Conservation (phyloP, 192 early-diverging fungal genomes). For the Coemansia sp. region DNA sequence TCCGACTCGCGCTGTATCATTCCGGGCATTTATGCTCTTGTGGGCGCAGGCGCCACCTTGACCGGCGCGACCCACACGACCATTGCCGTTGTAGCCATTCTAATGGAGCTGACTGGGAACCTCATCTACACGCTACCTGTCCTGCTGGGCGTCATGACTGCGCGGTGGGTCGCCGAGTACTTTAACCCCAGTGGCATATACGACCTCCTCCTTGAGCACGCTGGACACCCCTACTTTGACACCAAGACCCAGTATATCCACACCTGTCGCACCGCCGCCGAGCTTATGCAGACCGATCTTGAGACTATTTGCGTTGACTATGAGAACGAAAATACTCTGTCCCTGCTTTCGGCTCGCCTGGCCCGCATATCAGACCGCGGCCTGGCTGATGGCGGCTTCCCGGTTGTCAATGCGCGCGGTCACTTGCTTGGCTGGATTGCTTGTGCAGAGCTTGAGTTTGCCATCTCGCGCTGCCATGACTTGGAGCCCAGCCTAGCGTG, state of each 20-base stretch:
- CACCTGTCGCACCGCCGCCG: conserved; percentile 55
- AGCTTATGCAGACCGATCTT: conserved; percentile 63
- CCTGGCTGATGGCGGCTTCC: conserved; percentile 74
- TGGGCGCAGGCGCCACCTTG: conserved; percentile 56
- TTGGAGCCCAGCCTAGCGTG: conserved; percentile 47
- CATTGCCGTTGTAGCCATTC: conserved; percentile 63
- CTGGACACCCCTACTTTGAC: conserved; percentile 74
- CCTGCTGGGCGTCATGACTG: conserved; percentile 56
- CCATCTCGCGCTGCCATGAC: conserved; percentile 50
- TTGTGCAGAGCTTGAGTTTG: conserved; percentile 74
- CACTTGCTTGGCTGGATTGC: conserved; percentile 79
- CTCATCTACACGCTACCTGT: conserved; percentile 69
- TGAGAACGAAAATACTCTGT: conserved; percentile 58
- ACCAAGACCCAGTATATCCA: conserved; percentile 70
- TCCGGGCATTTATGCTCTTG: conserved; percentile 67
- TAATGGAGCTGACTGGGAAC: conserved; percentile 80
- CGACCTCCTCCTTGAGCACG: conserved; percentile 66
- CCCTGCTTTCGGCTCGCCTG: conserved; percentile 56
- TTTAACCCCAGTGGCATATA: conserved; percentile 69
- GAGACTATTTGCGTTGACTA: conserved; percentile 66
- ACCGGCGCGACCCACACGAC: conserved; percentile 62
- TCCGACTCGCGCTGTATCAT: conserved; percentile 57
- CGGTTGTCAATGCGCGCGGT: conserved; percentile 56
- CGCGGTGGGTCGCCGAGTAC: conserved; percentile 76
- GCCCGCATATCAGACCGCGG: conserved; percentile 55